A percentile compares a stretch with the other conserved stretches of the same genome.
phyloP scores from a whole-genome alignment of 2,329 filamentous ascomycete genomes.

The Uncinocarpus reesii region DNA sequence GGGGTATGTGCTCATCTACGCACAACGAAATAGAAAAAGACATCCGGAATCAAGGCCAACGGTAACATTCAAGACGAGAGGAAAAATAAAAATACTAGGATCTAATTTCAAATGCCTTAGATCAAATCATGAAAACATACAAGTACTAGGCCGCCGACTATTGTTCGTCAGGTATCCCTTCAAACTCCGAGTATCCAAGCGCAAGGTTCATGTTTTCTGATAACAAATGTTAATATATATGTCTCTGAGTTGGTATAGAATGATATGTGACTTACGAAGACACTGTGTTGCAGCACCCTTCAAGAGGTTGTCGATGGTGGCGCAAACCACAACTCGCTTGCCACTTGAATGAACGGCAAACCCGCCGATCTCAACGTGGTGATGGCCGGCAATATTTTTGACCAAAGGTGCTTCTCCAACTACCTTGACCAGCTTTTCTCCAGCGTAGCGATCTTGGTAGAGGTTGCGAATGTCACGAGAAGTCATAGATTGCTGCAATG shows the following conservation, averaged over 20 bases:
- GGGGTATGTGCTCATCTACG: constrained; percentile 9
- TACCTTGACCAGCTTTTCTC: constrained; percentile 89
- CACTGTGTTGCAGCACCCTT: constrained; percentile 93
- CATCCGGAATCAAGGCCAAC: too few species aligned
- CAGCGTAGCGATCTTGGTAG: constrained; percentile 92
- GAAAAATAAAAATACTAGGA: background rate
- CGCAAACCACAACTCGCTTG: constrained; percentile 87
- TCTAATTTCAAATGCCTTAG: background rate
- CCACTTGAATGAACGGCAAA: constrained; percentile 87
- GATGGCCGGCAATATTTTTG: constrained; percentile 71
- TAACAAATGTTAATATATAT: constrained; percentile 2
- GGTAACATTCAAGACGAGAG: background rate
- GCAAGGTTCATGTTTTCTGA: constrained; percentile 87
- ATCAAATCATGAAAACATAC: background rate
- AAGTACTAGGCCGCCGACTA: background rate
- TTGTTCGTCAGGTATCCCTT: constrained; percentile 60
- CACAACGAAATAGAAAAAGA: background rate
- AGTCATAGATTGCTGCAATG: constrained; percentile 74
- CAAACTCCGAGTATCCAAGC: constrained; percentile 79
- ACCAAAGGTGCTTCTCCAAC: constrained; percentile 78
- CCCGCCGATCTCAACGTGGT: constrained; percentile 86
- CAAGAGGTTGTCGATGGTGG: constrained; percentile 84
- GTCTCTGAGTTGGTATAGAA: background rate
- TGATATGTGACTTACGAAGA: constrained; percentile 55
- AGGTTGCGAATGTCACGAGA: constrained; percentile 86